Evolutionary conservation across 306 rosid species (phyloP), one percentile per base, ranked within the genome.

Genomic region (Sicyos baderoa): DNA sequence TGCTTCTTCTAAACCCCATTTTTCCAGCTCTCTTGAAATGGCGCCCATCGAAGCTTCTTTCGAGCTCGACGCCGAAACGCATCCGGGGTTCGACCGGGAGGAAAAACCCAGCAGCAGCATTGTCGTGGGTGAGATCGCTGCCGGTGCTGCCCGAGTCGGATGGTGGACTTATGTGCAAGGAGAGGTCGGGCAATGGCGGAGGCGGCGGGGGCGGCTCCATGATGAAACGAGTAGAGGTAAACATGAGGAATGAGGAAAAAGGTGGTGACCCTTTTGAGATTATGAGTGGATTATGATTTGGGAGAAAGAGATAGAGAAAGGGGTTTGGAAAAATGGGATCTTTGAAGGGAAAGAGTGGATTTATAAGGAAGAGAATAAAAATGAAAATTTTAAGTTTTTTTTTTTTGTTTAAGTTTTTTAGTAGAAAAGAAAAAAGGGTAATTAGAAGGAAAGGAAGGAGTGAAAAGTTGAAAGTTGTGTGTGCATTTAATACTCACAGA

Each of bases 281-380:
- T 74, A 88, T 90, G 94, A 88, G 94, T 87, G 86, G 62, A 76
- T 85, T 69, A 88, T 93, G 91, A 89, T 85, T 86, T 82, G 16
- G 25, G 56, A 11, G 57, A 66, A 81, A 75, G 78, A 73, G 79
- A 75, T 40, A 1, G 51, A 18, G 9, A 63, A 40, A 80, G 74
- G 75, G 42, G 32, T 19, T 54, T 32, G 2, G 12, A 71, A 54
- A 54, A 56, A 23, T 54, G n/a, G 66, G 63, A 56, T 21, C 71
- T 65, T 21, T 54, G 42, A 3, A 19, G 59, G 12, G 5, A 3
- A 8, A 47, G 7, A 16, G 35, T 16, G 50, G 5, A 3, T 17
- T 17, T 18, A 50, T 25, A 9, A 83, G 82, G 10, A 60, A 71
- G 77, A 85, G 66, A 11, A 22, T 2, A 3, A 4, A 0, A 10